Conservation (phyloP, 805 yeast genomes). For the Monosporozyma servazzii region DNA sequence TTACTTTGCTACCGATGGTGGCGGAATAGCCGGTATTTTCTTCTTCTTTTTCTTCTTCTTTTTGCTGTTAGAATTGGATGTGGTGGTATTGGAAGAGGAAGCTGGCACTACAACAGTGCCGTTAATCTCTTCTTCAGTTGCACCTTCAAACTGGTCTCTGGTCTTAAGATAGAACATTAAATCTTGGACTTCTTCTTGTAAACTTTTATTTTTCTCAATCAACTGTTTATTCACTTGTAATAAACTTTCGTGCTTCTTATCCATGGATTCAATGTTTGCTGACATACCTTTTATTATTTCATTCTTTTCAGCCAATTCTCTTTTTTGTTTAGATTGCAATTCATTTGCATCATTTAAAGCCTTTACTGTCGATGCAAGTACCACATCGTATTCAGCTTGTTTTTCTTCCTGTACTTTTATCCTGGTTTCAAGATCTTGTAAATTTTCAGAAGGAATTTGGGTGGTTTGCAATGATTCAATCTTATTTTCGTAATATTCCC, state of each 20-base stretch:
- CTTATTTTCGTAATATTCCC: conserved; percentile 66
- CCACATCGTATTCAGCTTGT: neutral
- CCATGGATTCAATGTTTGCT: conserved; percentile 34
- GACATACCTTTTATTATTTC: conserved; percentile 40
- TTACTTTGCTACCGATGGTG: neutral
- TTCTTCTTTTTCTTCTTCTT: conserved; percentile 15
- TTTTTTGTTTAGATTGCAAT: conserved; percentile 14
- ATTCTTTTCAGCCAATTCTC: conserved; percentile 23
- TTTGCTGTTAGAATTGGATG: conserved; percentile 4
- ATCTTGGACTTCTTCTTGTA: conserved; percentile 60
- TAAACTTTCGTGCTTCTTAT: conserved; percentile 33
- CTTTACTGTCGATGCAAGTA: neutral
- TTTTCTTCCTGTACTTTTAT: neutral
- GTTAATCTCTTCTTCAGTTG: conserved; percentile 61
- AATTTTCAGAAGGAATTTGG: conserved; percentile 22
- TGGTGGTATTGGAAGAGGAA: neutral
- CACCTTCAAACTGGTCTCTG: conserved; percentile 61
- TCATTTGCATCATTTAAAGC: conserved; percentile 7
- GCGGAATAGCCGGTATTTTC: neutral
- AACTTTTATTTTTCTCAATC: conserved; percentile 36
- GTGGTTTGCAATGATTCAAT: conserved; percentile 24
- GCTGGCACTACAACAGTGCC: conserved; percentile 48
- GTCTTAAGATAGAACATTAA: conserved; percentile 73
- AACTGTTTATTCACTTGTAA: conserved; percentile 28
- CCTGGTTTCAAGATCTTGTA: conserved; percentile 8